Percentiles rank a stretch among this genome's conserved stretches.
Evolutionary conservation across 768 basidiomycete genomes (phyloP).

Genomic region (Pleurotus tuoliensis): DNA sequence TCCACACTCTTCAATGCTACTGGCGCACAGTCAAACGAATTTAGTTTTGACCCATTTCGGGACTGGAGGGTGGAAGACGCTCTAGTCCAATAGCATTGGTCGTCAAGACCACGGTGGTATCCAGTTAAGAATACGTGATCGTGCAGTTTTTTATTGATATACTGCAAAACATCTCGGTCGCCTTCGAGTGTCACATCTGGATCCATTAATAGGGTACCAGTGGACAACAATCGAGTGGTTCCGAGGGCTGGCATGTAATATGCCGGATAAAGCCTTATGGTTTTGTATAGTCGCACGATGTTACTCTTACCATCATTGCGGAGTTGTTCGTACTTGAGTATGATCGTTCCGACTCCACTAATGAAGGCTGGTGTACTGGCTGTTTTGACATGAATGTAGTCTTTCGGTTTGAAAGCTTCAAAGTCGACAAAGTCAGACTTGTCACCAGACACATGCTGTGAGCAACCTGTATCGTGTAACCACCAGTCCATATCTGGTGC

Average conservation of each 20-base stretch:
- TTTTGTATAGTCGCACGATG: background rate
- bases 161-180: background rate
- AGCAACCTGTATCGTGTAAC: background rate
- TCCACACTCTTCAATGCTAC: background rate
- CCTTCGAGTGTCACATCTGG: background rate
- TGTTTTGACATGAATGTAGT: background rate
- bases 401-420: background rate
- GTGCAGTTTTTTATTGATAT: background rate
- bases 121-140: background rate
- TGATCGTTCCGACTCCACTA: background rate
- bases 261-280: background rate
- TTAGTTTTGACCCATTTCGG: background rate
- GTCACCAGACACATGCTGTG: slow-evolving; percentile 13
- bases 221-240: background rate
- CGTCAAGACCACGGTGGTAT: background rate
- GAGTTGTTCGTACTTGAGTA: background rate
- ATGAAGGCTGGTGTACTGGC: background rate
- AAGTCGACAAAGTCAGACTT: background rate
- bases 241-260: background rate
- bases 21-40: too few species aligned
- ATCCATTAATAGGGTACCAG: background rate
- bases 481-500: background rate
- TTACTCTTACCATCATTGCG: background rate
- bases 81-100: background rate
- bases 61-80: background rate